Evolutionary conservation across 2,329 filamentous ascomycete genomes (phyloP), one percentile per base, ranked within the genome.

Genomic region (Aaosphaeria pasadenensis): DNA sequence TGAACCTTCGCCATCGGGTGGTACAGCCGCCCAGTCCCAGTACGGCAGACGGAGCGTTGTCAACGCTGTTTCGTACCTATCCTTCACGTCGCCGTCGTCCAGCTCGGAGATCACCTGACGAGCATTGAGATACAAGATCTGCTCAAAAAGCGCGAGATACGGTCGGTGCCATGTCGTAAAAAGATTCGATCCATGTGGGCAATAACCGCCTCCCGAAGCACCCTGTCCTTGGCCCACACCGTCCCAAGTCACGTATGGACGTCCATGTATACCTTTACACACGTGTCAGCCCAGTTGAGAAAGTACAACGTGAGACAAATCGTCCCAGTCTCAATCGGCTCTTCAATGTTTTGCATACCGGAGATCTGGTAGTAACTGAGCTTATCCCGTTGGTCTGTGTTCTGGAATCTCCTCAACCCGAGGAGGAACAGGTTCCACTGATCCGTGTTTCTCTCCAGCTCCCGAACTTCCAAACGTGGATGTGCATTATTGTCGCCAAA

Each of bases 81-180:
- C 52, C 35, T 70, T 70, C 4, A 64, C 49, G 2, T 59, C 54
- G 11, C 72, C 71, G 5, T 59, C 55, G 1, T 72, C 68, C 38
- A 74, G 74, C 13, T 65, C 64, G 29, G 66, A 65, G 24, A 72
- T 67, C 7, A 60, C 67, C 35, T 66, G 60, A 7, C 64, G 56
- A 39, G 73, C 66, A 49, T 74, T 68, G 6, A 58, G 46, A 48
- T 67, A 72, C 1, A 77, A 55, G 4, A 66, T 53, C 65, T 76
- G 70, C 69, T 86, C 77, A 49, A 76, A 81, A 2, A 86, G 71
- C 6, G 80, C 74, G 39, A 92, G 74, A 66, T 92, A 94, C 1
- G 89, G 87, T 28, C 89, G 79, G 74, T 95, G 89, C 89, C 89
- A 95, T 30, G 84, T 80, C 17, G 86, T 81, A 63, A 95, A 92